Percentiles rank a stretch among this genome's conserved stretches.
Evolutionary conservation across 225 moss, liverwort and hornwort genomes (phyloP).

Genomic region (Straminergon stramineum): DNA sequence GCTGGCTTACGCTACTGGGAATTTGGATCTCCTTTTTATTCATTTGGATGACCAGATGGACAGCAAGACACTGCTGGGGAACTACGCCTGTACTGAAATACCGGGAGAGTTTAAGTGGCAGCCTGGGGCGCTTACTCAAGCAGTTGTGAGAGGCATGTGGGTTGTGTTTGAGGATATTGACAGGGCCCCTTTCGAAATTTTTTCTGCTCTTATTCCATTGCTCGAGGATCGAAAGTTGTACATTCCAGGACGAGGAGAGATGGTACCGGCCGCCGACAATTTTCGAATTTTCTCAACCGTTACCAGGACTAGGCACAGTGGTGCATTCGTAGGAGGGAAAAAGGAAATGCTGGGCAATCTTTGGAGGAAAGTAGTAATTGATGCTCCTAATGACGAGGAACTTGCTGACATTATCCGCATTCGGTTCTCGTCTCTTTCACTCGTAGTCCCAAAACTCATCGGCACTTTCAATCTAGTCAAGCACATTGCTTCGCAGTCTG

Average conservation of each 20-base stretch:
- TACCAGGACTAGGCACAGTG: constrained; percentile 65
- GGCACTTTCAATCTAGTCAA: constrained; percentile 74
- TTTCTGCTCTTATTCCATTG: constrained; percentile 85
- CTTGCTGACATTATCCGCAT: constrained; percentile 71
- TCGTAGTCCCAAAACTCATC: constrained; percentile 47
- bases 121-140: constrained; percentile 93
- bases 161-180: constrained; percentile 98
- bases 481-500: constrained; percentile 64
- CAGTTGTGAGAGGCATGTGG: constrained; percentile 90
- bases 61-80: constrained; percentile 92
- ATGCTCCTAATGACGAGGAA: constrained; percentile 87
- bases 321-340: constrained; percentile 37
- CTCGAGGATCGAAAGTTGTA: constrained; percentile 93
- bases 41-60: constrained; percentile 99
- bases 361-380: constrained; percentile 91
- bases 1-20: constrained; percentile 69
- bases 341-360: constrained; percentile 71
- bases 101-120: constrained; percentile 99
- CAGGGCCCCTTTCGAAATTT: constrained; percentile 85
- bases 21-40: constrained; percentile 81
- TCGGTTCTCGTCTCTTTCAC: constrained; percentile 60
- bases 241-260: constrained; percentile 94
- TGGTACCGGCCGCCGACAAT: constrained; percentile 88
- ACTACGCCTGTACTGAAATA: constrained; percentile 83
- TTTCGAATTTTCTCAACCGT: constrained; percentile 87